Evolutionary conservation across 2,329 filamentous ascomycete species (phyloP).

Genomic region (Cordyceps farinosa): DNA sequence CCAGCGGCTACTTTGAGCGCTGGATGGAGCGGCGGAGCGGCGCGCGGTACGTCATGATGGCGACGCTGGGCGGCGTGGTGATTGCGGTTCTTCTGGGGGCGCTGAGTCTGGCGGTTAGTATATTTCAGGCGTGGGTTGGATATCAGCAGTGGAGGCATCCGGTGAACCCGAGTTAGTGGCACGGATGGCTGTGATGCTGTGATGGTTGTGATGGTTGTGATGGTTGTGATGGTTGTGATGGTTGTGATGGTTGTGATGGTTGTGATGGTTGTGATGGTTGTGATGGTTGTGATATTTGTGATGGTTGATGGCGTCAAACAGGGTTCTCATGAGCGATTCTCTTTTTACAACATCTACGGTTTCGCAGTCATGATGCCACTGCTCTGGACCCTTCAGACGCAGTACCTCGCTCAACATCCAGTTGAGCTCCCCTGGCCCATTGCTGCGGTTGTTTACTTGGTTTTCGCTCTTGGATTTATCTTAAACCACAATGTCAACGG

Average conservation of each 20-base stretch:
- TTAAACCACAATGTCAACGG: neutral
- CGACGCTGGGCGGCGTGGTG: slow-evolving; percentile 23
- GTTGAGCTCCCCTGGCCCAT: neutral
- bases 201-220: too few species aligned
- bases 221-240: too few species aligned
- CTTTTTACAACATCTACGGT: slow-evolving; percentile 16
- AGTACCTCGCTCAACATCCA: neutral
- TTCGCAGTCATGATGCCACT: slow-evolving; percentile 16
- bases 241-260: too few species aligned
- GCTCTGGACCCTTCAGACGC: slow-evolving; percentile 14
- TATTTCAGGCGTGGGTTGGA: slow-evolving; percentile 24
- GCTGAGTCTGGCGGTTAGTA: slow-evolving; percentile 19
- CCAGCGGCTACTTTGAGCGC: too few species aligned
- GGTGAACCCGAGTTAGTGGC: slow-evolving; percentile 4
- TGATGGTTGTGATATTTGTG: too few species aligned
- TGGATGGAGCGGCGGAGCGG: slow-evolving; percentile 23
- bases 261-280: too few species aligned
- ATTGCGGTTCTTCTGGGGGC: slow-evolving; percentile 23
- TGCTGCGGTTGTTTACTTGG: neutral
- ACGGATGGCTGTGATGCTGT: too few species aligned
- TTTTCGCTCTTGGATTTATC: neutral
- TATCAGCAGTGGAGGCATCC: slow-evolving; percentile 25
- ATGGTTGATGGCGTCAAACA: too few species aligned
- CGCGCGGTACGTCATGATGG: slow-evolving; percentile 26
- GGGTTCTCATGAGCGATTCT: slow-evolving; percentile 14